Evolutionary conservation across 1,284 basidiomycete species (phyloP), one percentile per base, ranked within the genome.

Genomic region (Hemileia vastatrix): DNA sequence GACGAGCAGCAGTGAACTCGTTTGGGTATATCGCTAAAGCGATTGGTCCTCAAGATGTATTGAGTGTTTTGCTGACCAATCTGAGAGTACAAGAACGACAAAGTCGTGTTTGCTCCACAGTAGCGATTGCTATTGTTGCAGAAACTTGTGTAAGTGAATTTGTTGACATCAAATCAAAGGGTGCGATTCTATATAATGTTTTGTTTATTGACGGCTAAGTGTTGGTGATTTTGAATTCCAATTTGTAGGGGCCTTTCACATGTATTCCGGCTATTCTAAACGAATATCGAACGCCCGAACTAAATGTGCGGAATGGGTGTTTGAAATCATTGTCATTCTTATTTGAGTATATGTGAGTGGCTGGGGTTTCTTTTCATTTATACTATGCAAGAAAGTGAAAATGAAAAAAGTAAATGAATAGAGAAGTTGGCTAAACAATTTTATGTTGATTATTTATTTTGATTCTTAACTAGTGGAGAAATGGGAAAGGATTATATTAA

Each of bases 11-110:
- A 15, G 94, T 98, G 78, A 98, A 98, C 80, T 96, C 93, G 2
- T 98, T 99, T 70, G 95, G 95, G 71, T 99, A 98, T 72, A 98
- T 99, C 67, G 95, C 95, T 65, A 96, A 97, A 80, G 94, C 90
- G 77, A 87, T 99, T 78, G 95, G 95, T 78, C 95, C 95, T 48
- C 95, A 98, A 77, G 95, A 98, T 75, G 95, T 99, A 2, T 80
- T 99, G 36, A 91, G 90, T 50, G 95, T 99, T 11, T 82, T 99
- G 15, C 80, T 98, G 59, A 98, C 95, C 65, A 98, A 99, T 75
- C 76, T 99, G 71, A 88, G 93, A 60, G 95, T 98, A 3, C 95
- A 98, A 81, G 95, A 98, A 76, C 90, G 95, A 71, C 95, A 99
- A 77, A 92, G 88, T 78, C 90, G 95, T 77, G 95, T 99, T 21